Conservation (phyloP, 306 rosid species). For the Cyamopsis tetragonoloba region DNA sequence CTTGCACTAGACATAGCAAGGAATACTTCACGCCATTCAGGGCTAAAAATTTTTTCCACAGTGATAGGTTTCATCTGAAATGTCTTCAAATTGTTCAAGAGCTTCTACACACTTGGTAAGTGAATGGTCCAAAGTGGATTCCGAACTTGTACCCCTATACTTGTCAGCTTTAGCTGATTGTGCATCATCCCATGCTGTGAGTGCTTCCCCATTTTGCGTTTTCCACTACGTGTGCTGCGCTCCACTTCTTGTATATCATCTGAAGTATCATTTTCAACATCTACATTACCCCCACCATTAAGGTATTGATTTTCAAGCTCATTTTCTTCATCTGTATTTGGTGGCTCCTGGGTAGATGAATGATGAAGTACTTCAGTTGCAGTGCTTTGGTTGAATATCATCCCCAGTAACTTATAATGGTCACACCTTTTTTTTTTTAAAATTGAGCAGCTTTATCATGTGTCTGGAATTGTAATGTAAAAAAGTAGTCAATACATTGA, state of each 20-base stretch:
- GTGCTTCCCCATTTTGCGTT: neutral
- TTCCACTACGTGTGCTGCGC: neutral
- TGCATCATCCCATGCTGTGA: neutral
- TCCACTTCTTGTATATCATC: neutral
- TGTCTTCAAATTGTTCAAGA: neutral
- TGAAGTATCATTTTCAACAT: neutral
- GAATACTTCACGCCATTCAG: neutral
- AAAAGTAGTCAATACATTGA: neutral
- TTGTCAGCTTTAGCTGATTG: neutral
- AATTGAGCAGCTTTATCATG: too few species aligned
- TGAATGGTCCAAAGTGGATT: too few species aligned
- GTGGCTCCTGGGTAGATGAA: neutral
- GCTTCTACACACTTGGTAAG: too few species aligned
- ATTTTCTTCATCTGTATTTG: neutral
- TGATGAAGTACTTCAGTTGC: too few species aligned
- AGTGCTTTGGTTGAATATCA: too few species aligned
- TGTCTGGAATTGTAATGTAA: too few species aligned
- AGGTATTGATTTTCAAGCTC: neutral
- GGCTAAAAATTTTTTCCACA: neutral
- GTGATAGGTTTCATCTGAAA: neutral
- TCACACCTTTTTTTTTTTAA: too few species aligned
- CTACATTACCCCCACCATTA: neutral
- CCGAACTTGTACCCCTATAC: neutral
- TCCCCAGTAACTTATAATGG: too few species aligned
- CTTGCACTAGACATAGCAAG: too few species aligned